Percentiles rank a stretch among this genome's conserved stretches.
These are phyloP conservation scores for Rhodotorula sp. DNA, from an alignment of 1,284 basidiomycete genomes.

Conservation along the genomic window DNA sequence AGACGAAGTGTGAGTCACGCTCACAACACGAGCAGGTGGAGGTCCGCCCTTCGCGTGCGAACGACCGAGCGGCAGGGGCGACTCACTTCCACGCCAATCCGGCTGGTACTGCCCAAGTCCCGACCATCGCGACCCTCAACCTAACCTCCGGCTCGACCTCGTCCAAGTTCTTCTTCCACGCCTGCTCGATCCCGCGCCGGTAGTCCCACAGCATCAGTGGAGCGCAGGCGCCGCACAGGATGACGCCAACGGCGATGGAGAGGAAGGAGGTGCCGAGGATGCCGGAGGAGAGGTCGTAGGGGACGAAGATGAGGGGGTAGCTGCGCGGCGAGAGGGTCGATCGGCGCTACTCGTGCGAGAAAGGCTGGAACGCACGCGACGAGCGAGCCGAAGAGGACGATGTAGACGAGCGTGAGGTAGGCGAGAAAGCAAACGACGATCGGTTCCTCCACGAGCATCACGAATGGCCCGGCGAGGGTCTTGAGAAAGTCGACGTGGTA, in stretches of 20 bases:
- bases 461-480: conserved; percentile 18
- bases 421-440: conserved; percentile 26
- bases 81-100: conserved; percentile 14
- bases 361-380: conserved; percentile 1
- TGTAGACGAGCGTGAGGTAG: conserved; percentile 20
- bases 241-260: conserved; percentile 19
- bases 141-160: conserved; percentile 14
- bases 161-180: background rate
- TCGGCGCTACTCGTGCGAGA: background rate
- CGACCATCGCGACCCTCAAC: conserved; percentile 20
- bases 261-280: conserved; percentile 23
- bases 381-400: conserved; percentile 28
- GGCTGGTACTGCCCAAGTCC: conserved; percentile 20
- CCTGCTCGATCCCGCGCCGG: background rate
- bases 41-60: no score
- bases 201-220: background rate
- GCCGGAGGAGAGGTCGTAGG: conserved; percentile 11
- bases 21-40: no score
- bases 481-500: conserved; percentile 12
- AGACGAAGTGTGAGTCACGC: background rate
- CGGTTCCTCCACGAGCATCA: conserved; percentile 22
- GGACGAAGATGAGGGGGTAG: conserved; percentile 17
- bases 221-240: background rate
- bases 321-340: background rate
- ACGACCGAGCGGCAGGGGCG: background rate